Evolutionary conservation across 805 yeast genomes (phyloP).

Genomic region (Lipomyces yamadae): DNA sequence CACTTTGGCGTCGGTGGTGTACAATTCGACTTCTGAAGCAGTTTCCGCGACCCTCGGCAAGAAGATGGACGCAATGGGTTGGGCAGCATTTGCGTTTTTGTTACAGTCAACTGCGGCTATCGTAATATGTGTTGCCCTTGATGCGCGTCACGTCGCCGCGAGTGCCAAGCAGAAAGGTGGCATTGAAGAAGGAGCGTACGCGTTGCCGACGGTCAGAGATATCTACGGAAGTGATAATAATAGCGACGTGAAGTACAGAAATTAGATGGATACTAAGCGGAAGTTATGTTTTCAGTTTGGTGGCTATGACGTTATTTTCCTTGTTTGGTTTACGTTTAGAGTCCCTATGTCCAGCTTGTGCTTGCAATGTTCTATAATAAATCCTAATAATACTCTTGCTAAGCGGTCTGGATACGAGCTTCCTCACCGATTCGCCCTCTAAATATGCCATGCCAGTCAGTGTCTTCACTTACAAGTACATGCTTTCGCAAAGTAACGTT

Average conservation of each 20-base stretch:
- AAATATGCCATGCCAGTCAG: too few relatives aligned
- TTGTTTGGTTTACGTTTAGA: background rate
- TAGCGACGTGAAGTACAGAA: background rate
- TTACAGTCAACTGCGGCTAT: conserved; percentile 13
- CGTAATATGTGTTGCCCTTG: conserved; percentile 19
- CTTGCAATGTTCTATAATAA: too few relatives aligned
- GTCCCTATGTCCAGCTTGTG: background rate
- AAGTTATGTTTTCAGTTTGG: background rate
- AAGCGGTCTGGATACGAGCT: too few relatives aligned
- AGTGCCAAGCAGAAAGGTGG: conserved; percentile 1
- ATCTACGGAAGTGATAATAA: background rate
- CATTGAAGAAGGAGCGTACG: background rate
- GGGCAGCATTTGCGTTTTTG: conserved; percentile 32
- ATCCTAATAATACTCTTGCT: too few relatives aligned
- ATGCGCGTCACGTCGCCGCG: conserved; percentile 3
- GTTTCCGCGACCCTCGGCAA: conserved; percentile 25
- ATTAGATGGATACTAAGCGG: background rate
- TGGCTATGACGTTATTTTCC: background rate
- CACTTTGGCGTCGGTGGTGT: conserved; percentile 18
- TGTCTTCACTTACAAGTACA: too few relatives aligned
- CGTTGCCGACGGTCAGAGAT: conserved; percentile 3
- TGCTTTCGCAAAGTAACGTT: too few relatives aligned
- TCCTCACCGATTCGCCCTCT: too few relatives aligned
- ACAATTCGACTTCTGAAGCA: conserved; percentile 17
- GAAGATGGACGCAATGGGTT: conserved; percentile 34